These are phyloP conservation scores for Gossypium sturtianum DNA, from an alignment of 345 rosid species.

Conservation along the genomic window DNA sequence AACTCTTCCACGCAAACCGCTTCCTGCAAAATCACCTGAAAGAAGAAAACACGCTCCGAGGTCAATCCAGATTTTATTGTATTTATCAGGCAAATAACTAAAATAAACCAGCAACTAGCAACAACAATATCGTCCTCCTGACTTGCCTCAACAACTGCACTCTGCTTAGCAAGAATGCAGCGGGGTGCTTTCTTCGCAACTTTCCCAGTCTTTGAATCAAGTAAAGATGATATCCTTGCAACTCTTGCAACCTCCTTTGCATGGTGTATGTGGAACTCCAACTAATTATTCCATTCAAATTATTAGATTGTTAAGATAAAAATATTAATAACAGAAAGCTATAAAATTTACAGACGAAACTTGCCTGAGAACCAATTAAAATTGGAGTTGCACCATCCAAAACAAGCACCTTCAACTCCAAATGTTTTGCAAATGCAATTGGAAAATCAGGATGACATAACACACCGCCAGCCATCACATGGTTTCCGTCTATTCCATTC, in stretches of 20 bases:
- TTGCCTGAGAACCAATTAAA: conserved; percentile 80
- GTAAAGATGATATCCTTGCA: conserved; percentile 50
- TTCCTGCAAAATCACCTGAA: conserved; percentile 56
- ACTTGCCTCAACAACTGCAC: conserved; percentile 73
- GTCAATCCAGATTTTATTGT: conserved; percentile 4
- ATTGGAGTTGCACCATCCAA: conserved; percentile 74
- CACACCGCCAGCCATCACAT: conserved; percentile 80
- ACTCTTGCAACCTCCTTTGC: conserved; percentile 84
- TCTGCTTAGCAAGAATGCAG: conserved; percentile 68
- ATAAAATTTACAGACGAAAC: neutral
- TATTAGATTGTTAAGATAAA: conserved; percentile 12
- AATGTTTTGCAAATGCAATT: conserved; percentile 52
- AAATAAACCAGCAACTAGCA: conserved; percentile 1
- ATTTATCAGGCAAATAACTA: neutral
- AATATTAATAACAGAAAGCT: neutral
- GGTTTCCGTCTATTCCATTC: conserved; percentile 60
- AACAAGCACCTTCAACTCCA: conserved; percentile 70
- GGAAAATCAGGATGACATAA: conserved; percentile 92
- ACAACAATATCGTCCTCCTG: neutral
- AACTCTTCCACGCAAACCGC: conserved; percentile 71
- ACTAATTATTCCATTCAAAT: conserved; percentile 31
- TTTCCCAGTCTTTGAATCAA: conserved; percentile 89
- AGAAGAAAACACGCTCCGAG: neutral
- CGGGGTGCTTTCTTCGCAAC: conserved; percentile 74
- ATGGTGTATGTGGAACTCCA: conserved; percentile 92